A percentile compares a stretch with the other conserved stretches of the same genome.
These are phyloP conservation scores for Pichia cactophila DNA, from an alignment of 1,139 yeast genomes.

Conservation along the genomic window DNA sequence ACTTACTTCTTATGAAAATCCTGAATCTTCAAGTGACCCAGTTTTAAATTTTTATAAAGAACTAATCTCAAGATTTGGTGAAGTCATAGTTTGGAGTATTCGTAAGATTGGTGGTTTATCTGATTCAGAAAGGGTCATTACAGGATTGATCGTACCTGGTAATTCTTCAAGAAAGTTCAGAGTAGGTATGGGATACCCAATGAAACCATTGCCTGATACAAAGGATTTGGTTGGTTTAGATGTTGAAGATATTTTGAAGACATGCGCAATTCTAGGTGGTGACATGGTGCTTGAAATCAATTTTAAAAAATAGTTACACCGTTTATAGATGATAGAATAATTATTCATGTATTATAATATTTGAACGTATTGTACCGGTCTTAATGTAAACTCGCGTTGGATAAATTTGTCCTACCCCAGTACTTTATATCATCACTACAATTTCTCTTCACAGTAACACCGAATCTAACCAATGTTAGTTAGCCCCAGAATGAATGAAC, in stretches of 20 bases:
- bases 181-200: constrained; percentile 71
- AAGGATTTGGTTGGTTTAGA: constrained; percentile 49
- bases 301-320: constrained; percentile 3
- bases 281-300: constrained; percentile 38
- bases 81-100: constrained; percentile 54
- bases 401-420: too few relatives aligned
- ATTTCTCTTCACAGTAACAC: background rate
- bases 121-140: constrained; percentile 46
- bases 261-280: constrained; percentile 47
- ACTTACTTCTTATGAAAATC: constrained; percentile 36
- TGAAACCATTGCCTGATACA: constrained; percentile 63
- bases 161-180: constrained; percentile 57
- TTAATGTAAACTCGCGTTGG: too few relatives aligned
- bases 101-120: constrained; percentile 42
- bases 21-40: constrained; percentile 43
- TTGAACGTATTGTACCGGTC: too few relatives aligned
- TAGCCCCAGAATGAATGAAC: constrained; percentile 1
- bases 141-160: constrained; percentile 76
- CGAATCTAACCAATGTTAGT: constrained; percentile 4
- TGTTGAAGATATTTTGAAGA: constrained; percentile 26
- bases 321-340: background rate
- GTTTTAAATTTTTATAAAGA: constrained; percentile 47
- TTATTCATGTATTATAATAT: too few relatives aligned
- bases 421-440: too few relatives aligned
- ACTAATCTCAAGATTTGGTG: constrained; percentile 44